A percentile compares a stretch with the other conserved stretches of the same genome.
phyloP scores from a whole-genome alignment of 495 filamentous ascomycete species.

The Extremus antarcticus region DNA sequence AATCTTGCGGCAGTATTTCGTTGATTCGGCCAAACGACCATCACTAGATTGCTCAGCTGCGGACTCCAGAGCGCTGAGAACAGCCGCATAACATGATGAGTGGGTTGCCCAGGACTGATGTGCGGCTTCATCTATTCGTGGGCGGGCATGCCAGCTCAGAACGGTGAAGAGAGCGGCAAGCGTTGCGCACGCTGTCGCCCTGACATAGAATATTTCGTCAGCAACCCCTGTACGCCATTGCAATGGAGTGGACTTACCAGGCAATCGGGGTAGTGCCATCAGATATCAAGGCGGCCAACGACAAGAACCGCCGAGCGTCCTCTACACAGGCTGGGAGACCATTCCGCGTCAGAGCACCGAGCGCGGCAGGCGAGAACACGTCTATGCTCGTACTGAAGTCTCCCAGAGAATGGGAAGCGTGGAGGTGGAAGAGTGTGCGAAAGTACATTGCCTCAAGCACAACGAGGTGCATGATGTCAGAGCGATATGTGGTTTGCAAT shows the following conservation, averaged over 20 bases:
- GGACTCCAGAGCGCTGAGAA: not conserved
- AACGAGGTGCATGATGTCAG: slow-evolving; percentile 1
- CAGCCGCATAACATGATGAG: not conserved
- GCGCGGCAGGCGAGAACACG: not conserved
- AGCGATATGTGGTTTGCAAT: not conserved
- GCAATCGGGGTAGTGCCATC: not conserved
- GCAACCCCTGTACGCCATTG: not conserved
- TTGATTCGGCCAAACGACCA: not conserved
- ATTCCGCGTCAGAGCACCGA: not conserved
- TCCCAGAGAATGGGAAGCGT: not conserved
- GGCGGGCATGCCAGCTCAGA: not conserved
- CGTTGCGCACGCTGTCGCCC: not conserved
- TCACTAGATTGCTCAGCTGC: not conserved
- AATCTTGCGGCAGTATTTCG: not conserved
- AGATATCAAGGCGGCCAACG: not conserved
- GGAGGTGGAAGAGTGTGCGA: slow-evolving; percentile 1
- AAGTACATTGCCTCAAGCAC: slow-evolving; percentile 3
- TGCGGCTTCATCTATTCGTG: not conserved
- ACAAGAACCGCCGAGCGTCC: not conserved
- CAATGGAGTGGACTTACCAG: not conserved
- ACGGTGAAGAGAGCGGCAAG: not conserved
- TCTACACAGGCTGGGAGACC: not conserved
- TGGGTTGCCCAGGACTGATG: not conserved
- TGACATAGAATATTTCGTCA: not conserved
- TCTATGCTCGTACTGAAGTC: not conserved